A percentile compares a stretch with the other conserved stretches of the same genome.
phyloP scores from a whole-genome alignment of 768 basidiomycete species.

The Boletus barrowsii region DNA sequence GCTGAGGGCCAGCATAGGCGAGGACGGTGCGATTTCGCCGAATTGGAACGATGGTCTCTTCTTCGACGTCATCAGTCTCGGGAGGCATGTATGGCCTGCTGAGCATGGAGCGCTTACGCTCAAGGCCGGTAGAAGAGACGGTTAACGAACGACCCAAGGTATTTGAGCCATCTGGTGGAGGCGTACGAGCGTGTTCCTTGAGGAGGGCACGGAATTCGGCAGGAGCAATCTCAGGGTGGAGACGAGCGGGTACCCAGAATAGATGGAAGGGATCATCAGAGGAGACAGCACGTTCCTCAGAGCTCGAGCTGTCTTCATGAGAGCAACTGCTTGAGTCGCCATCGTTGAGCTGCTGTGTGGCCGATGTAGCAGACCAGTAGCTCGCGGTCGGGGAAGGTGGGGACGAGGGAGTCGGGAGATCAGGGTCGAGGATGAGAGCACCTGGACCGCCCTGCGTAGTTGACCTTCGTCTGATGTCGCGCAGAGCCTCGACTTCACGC shows the following conservation, averaged over 20 bases:
- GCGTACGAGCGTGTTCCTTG: conserved; percentile 80
- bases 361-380: conserved; percentile 44
- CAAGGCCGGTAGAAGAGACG: conserved; percentile 48
- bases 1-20: conserved; percentile 69
- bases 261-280: conserved; percentile 83
- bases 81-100: conserved; percentile 88
- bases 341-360: conserved; percentile 37
- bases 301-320: conserved; percentile 38
- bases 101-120: conserved; percentile 89
- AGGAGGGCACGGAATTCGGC: conserved; percentile 94
- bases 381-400: conserved; percentile 53
- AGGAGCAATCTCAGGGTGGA: conserved; percentile 97
- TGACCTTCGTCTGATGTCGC: conserved; percentile 82
- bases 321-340: conserved; percentile 44
- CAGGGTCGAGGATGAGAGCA: conserved; percentile 83
- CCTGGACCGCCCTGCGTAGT: conserved; percentile 71
- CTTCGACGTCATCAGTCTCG: conserved; percentile 72
- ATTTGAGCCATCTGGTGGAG: conserved; percentile 48
- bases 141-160: conserved; percentile 43
- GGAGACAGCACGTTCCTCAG: conserved; percentile 29
- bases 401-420: conserved; percentile 75
- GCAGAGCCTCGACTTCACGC: conserved; percentile 81
- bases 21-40: conserved; percentile 67
- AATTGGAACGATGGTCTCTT: conserved; percentile 66
- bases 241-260: conserved; percentile 97